Conservation (phyloP, 2,329 filamentous ascomycete genomes). For the Orbilia blumenaviensis region DNA sequence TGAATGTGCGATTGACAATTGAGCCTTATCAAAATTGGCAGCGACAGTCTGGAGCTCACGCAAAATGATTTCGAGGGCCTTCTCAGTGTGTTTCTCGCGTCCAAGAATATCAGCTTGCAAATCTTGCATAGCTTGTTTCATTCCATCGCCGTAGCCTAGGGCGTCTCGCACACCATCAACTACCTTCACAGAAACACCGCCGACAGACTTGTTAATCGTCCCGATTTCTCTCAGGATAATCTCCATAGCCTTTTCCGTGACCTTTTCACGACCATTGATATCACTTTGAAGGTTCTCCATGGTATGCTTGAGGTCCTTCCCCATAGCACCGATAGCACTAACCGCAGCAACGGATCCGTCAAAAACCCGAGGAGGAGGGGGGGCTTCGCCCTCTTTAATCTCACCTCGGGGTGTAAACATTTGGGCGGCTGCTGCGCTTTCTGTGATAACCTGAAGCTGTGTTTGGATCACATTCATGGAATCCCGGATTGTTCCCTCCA, state of each 20-base stretch:
- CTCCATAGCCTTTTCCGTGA: conserved; percentile 76
- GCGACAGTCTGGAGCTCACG: conserved; percentile 52
- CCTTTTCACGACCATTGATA: conserved; percentile 76
- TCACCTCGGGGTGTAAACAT: conserved; percentile 18
- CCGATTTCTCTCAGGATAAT: conserved; percentile 62
- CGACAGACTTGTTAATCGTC: conserved; percentile 46
- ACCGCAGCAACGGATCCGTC: conserved; percentile 50
- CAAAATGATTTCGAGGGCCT: conserved; percentile 50
- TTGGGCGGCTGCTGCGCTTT: conserved; percentile 23
- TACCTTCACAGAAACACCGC: conserved; percentile 26
- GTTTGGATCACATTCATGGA: conserved; percentile 51
- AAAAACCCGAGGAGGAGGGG: conserved; percentile 2
- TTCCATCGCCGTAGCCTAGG: conserved; percentile 33
- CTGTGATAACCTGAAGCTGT: conserved; percentile 44
- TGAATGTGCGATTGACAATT: conserved; percentile 44
- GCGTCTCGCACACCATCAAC: conserved; percentile 34
- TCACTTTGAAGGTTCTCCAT: conserved; percentile 84
- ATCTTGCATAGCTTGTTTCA: conserved; percentile 49
- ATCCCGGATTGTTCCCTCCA: conserved; percentile 37
- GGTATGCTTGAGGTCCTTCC: conserved; percentile 78
- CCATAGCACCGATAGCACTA: conserved; percentile 77
- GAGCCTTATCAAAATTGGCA: conserved; percentile 51
- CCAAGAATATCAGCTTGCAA: conserved; percentile 48
- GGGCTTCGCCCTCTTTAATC: conserved; percentile 21
- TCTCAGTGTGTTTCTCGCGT: conserved; percentile 50